Evolutionary conservation across 2,329 filamentous ascomycete species (phyloP), one percentile per base, ranked within the genome.

Genomic region (Penicillium glabrum): DNA sequence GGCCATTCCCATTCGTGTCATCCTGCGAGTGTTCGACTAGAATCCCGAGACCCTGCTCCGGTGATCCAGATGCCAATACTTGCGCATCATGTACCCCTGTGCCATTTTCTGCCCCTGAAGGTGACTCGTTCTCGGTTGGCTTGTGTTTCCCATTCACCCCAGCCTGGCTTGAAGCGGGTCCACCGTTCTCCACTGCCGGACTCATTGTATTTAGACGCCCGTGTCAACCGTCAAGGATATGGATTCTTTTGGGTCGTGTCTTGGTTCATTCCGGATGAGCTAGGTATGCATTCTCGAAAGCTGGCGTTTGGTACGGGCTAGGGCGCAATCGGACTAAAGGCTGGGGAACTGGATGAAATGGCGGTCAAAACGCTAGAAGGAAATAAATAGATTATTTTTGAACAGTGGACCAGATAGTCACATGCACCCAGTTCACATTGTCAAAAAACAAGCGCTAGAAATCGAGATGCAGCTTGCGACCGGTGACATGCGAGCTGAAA

Each of bases 41-140:
- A 2, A 66, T 66, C 0, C 63, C 65, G 6, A 67, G 61, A 4
- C 64, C 65, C 13, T 65, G 56, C 26, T 59, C 59, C 14, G 54
- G 19, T 3, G 53, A 60, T 43, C 21, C 53, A 19, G 54, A 26
- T 11, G 24, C 29, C 14, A 49, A 35, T 10, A 13, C 27, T 24
- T 51, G 44, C 13, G 53, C 52, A 11, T 27, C 47, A 27, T 21
- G 14, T 27, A 24, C 5, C 27, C 31, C 47, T 13, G 46, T n/a
- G 33, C 24, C 33, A 6, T 27, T 50, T 8, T 50, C 33, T 27
- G 47, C 21, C 35, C 37, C 21, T 27, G 47, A 27, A 29, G 33
- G 37, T 21, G 23, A 27, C 13, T 16, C 24, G 35, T 50, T 27
- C 35, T 41, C 47, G 6, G 47, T 39, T 13, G 33, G 37, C 23